Conservation (phyloP, 805 yeast species). For the Cyberlindnera maclurae region DNA sequence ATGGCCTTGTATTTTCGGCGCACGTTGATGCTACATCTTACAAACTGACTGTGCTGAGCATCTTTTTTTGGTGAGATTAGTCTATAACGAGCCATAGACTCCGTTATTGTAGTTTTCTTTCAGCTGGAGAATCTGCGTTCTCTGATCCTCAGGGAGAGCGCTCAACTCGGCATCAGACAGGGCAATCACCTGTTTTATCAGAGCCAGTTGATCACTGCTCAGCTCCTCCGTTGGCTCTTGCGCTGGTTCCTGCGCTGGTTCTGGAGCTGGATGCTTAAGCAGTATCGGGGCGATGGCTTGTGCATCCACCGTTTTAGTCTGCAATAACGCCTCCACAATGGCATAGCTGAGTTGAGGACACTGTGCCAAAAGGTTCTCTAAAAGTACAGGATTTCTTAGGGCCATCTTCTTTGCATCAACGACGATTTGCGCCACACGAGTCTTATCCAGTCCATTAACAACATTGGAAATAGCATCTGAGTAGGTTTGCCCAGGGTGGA, state of each 20-base stretch:
- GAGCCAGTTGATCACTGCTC: conserved; percentile 34
- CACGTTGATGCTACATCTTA: too few relatives aligned
- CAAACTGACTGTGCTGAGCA: too few relatives aligned
- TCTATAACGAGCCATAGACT: conserved; percentile 19
- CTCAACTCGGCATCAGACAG: conserved; percentile 45
- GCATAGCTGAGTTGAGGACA: conserved; percentile 84
- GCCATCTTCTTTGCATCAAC: conserved; percentile 57
- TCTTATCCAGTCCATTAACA: conserved; percentile 39
- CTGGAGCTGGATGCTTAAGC: conserved; percentile 5
- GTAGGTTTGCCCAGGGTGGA: conserved; percentile 25
- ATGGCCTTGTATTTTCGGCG: too few relatives aligned
- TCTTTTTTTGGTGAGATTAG: not conserved
- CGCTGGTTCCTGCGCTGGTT: not conserved
- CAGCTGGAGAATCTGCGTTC: conserved; percentile 21
- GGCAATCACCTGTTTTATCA: conserved; percentile 45
- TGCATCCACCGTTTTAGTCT: conserved; percentile 7
- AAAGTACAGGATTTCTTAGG: conserved; percentile 45
- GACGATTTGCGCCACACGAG: conserved; percentile 41
- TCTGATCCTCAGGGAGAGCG: conserved; percentile 45
- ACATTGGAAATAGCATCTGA: conserved; percentile 38
- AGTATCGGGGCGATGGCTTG: conserved; percentile 32
- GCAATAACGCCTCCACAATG: conserved; percentile 62
- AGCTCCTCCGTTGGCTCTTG: conserved; percentile 9
- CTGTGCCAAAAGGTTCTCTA: conserved; percentile 51
- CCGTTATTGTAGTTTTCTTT: conserved; percentile 24